Base-by-base conservation (phyloP, 2,329 filamentous ascomycete species). In the Lomentospora prolificans region DNA sequence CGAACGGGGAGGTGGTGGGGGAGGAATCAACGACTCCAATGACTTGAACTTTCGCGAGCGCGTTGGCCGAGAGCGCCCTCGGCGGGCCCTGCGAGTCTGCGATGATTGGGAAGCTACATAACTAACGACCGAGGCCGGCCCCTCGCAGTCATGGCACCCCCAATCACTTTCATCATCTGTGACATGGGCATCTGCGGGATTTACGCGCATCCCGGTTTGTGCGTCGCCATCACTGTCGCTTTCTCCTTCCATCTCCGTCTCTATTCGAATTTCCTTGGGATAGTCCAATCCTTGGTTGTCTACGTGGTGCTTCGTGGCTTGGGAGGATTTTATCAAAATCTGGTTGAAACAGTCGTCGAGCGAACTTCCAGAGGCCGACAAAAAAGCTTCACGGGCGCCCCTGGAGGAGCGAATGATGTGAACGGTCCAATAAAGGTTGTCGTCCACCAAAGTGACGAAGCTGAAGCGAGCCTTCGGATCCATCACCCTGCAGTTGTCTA, bases 251-350 rank as follows among this genome's bases (percentile, higher is more conserved):
- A 67, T n/a, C 48, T 31, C 24, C 10, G 25, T 2, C 12, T 51
- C 12, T 3, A 28, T 28, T n/a, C 14, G 25, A 6, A 30, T 14
- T 30, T 51, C 48, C 12, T 14, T n/a, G 1, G n/a, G 48, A 25
- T 19, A 51, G 48, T 31, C 25, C 24, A 30, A 51, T 19, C 51
- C 33, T 10, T 39, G 8, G 31, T 12, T n/a, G 17, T 14, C 27
- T n/a, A 53, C 19, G 22, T 53, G 33, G 10, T 25, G 30, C 19
- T 14, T 9, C 9, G 14, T 10, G 17, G 66, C 68, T 44, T 69
- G 67, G n/a, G 71, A 70, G 8, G 70, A 70, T 58, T 66, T 69
- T 50, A 61, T 57, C 57, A 72, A 68, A n/a, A 75, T 68, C 14
- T 63, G 57, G 53, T 69, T 65, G 4, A 74, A 60, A 8, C 71